Conservation (phyloP, 2,329 filamentous ascomycete species). For the Exserohilum turcica region DNA sequence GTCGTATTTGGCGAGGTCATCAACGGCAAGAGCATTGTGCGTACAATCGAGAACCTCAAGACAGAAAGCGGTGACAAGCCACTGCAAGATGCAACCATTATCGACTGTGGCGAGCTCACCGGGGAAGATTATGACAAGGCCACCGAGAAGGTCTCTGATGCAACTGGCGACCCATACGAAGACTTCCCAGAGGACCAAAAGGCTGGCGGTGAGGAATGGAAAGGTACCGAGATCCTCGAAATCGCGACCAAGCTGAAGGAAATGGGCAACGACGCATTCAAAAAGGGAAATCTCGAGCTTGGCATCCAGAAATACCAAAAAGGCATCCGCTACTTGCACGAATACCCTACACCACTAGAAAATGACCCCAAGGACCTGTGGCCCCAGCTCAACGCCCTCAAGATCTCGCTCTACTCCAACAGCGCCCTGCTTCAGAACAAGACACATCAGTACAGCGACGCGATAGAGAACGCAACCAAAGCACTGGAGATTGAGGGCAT, state of each 20-base stretch:
- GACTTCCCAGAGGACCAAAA: slow-evolving; percentile 89
- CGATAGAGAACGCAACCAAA: slow-evolving; percentile 69
- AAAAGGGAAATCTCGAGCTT: slow-evolving; percentile 69
- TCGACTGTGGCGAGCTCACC: slow-evolving; percentile 84
- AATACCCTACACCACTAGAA: slow-evolving; percentile 73
- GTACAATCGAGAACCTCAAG: slow-evolving; percentile 83
- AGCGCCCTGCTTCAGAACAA: slow-evolving; percentile 85
- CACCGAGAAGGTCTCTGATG: slow-evolving; percentile 72
- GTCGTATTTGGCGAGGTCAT: slow-evolving; percentile 96
- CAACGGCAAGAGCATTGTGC: slow-evolving; percentile 86
- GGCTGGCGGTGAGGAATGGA: slow-evolving; percentile 61
- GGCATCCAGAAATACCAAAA: slow-evolving; percentile 95
- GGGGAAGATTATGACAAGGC: slow-evolving; percentile 71
- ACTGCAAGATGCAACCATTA: slow-evolving; percentile 62
- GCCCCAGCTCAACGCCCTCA: slow-evolving; percentile 70
- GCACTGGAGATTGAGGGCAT: slow-evolving; percentile 70
- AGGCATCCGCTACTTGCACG: slow-evolving; percentile 84
- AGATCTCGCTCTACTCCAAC: slow-evolving; percentile 88
- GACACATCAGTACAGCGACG: slow-evolving; percentile 72
- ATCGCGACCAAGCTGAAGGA: slow-evolving; percentile 87
- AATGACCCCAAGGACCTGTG: slow-evolving; percentile 72
- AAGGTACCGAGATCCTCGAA: slow-evolving; percentile 71
- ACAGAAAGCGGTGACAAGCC: slow-evolving; percentile 81
- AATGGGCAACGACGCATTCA: slow-evolving; percentile 92
- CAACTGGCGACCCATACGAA: slow-evolving; percentile 88